Base-by-base conservation (phyloP, 2,329 filamentous ascomycete species). In the Cladophialophora exuberans region DNA sequence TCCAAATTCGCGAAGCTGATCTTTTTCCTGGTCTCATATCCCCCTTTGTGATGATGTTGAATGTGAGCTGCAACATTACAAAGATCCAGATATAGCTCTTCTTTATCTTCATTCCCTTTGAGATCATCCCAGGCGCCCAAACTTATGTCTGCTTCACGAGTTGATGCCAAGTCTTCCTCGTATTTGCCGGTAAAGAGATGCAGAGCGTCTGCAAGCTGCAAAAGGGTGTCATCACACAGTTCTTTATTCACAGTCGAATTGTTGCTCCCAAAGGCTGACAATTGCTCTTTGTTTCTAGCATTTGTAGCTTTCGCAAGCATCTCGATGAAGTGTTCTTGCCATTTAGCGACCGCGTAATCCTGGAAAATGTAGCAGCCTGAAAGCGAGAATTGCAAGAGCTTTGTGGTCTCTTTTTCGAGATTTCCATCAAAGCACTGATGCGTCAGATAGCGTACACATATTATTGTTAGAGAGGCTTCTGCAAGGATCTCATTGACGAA, bases 401-500 rank as follows among this genome's bases (percentile, higher is more conserved):
- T 13, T 11, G 7, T 15, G 6, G 38, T 17, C 22, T n/a, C n/a
- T n/a, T n/a, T n/a, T n/a, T 17, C 4, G 20, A 42, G 38, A 22
- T 11, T 20, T 13, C 25, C 18, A 11, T 15, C 20, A 11, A 42
- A 20, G 38, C 38, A 42, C 20, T 17, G 38, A 22, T 22, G 20
- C 3, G 20, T 13, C 15, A 42, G 9, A 23, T 42, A 42, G 6
- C 20, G 38, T 13, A 42, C 4, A 22, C 38, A 42, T n/a, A 22
- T 42, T 13, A 22, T 23, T 10, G 38, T 42, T 22, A 42, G 13
- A 18, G 13, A 22, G 9, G 38, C 20, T 20, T 42, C 38, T n/a
- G 38, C 38, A n/a, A 42, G 18, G 6, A 42, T 17, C 38, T 42
- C 38, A 7, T 42, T 42, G 15, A 42, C 38, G 20, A 42, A 42